Evolutionary conservation across 352 stramenopile species (phyloP).

Genomic region (Phytophthora multivora): DNA sequence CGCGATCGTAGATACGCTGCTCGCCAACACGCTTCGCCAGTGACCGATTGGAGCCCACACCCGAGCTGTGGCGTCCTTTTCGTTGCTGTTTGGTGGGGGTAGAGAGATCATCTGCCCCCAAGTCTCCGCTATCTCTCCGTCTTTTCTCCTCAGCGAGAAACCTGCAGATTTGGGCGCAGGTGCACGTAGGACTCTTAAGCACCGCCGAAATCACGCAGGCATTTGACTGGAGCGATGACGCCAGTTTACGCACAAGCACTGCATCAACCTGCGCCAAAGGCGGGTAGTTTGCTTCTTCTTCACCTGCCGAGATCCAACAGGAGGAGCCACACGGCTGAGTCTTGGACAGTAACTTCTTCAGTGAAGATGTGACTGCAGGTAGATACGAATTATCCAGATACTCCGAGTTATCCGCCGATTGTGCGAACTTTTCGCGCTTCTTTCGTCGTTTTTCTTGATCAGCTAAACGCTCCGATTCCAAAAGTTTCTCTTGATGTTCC

Average conservation of each 20-base stretch:
- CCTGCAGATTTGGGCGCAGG: slow-evolving; percentile 35
- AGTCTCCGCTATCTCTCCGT: slow-evolving; percentile 29
- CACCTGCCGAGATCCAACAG: slow-evolving; percentile 43
- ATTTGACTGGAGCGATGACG: slow-evolving; percentile 42
- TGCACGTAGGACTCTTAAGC: slow-evolving; percentile 38
- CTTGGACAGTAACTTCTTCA: slow-evolving; percentile 30
- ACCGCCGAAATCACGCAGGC: slow-evolving; percentile 51
- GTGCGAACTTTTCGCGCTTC: slow-evolving; percentile 43
- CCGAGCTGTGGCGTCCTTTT: slow-evolving; percentile 18
- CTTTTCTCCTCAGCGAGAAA: slow-evolving; percentile 38
- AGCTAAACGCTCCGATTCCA: slow-evolving; percentile 49
- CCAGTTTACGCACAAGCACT: slow-evolving; percentile 60
- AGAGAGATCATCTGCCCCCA: slow-evolving; percentile 5
- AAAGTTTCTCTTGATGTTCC: slow-evolving; percentile 61
- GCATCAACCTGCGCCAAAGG: slow-evolving; percentile 37
- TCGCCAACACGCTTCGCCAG: slow-evolving; percentile 40
- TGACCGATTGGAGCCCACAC: slow-evolving; percentile 23
- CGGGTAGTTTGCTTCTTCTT: neutral
- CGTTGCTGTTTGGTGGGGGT: slow-evolving; percentile 15
- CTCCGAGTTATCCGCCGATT: slow-evolving; percentile 59
- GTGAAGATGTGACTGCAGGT: slow-evolving; percentile 29
- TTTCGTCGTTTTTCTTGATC: slow-evolving; percentile 46
- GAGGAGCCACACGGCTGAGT: slow-evolving; percentile 35
- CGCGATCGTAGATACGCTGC: slow-evolving; percentile 48
- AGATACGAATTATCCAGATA: slow-evolving; percentile 75